These are phyloP conservation scores for Posidonia oceanica DNA, from an alignment of 116 monocot species.

Conservation along the genomic window DNA sequence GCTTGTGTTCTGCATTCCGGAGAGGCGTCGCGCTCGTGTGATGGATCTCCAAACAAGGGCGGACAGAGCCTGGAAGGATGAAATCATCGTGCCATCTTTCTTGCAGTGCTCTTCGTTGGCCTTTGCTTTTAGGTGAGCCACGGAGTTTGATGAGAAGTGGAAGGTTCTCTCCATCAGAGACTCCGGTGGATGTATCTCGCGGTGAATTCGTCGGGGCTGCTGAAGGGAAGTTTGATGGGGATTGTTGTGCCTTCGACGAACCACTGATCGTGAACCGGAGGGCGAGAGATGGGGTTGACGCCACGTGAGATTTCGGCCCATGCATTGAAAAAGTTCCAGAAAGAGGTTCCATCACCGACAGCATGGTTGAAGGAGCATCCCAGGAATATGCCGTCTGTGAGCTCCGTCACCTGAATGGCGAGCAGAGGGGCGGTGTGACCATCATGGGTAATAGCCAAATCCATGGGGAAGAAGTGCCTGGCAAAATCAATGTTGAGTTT, in stretches of 20 bases:
- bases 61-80: conserved; percentile 38
- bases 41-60: conserved; percentile 37
- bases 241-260: conserved; percentile 10
- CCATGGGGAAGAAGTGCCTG: conserved; percentile 24
- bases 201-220: conserved; percentile 20
- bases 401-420: conserved; percentile 41
- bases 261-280: conserved; percentile 41
- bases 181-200: conserved; percentile 18
- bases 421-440: conserved; percentile 27
- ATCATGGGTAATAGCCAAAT: conserved; percentile 32
- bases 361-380: conserved; percentile 70
- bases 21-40: conserved; percentile 27
- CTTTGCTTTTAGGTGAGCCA: conserved; percentile 36
- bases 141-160: conserved; percentile 23
- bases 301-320: conserved; percentile 51
- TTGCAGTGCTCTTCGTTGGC: conserved; percentile 31
- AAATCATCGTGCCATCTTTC: conserved; percentile 15
- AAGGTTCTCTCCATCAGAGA: conserved; percentile 37
- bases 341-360: conserved; percentile 45
- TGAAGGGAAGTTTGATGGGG: conserved; percentile 37
- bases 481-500: too few species aligned
- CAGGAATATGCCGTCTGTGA: conserved; percentile 56
- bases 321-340: conserved; percentile 41
- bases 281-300: conserved; percentile 11
- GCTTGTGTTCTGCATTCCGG: conserved; percentile 10